Evolutionary conservation across 164 flowering plant species (phyloP), one percentile per base, ranked within the genome.

Genomic region (Litsea cubeba): DNA sequence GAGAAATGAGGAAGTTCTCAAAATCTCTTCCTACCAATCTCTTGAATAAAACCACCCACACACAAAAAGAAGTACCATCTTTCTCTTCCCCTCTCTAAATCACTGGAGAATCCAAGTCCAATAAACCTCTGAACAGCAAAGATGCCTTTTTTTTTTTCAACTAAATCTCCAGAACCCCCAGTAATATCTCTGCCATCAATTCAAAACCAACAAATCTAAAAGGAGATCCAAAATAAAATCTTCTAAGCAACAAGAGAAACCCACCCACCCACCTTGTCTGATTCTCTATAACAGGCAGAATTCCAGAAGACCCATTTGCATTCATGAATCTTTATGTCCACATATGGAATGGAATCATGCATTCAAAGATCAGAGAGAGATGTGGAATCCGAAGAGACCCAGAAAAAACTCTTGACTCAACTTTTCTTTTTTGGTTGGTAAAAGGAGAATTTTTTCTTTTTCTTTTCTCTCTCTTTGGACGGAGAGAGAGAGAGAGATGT

Each of bases 161-260:
- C 26, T 8, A 74, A 65, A 74, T 71, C 69, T 24, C 63, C 7
- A 74, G 69, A 62, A 81, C 81, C 82, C 80, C 46, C 46, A 35
- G 46, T 5, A 76, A 82, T 85, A 85, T 87, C 83, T 79, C 79
- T 68, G 80, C 79, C 79, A 80, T 62, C 81, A 30, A 30, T 30
- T 30, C 35, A 84, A 72, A 57, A 83, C 73, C 66, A 79, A 77
- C 78, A 77, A 83, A 84, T 78, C 82, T 69, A 68, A 75, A 75
- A 67, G 69, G 80, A 84, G 76, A 74, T 68, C 72, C 67, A 51
- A 65, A 76, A 72, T 23, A 75, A 40, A 40, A 70, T 26, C 70
- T 68, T 65, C 69, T 54, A 65, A 76, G 62, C 28, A 66, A 68
- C 32, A 72, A 54, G 64, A 65, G 68, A 74, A 64, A 67, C 57